phyloP scores from a whole-genome alignment of 2,329 filamentous ascomycete species.

The Aspergillus flavus region DNA sequence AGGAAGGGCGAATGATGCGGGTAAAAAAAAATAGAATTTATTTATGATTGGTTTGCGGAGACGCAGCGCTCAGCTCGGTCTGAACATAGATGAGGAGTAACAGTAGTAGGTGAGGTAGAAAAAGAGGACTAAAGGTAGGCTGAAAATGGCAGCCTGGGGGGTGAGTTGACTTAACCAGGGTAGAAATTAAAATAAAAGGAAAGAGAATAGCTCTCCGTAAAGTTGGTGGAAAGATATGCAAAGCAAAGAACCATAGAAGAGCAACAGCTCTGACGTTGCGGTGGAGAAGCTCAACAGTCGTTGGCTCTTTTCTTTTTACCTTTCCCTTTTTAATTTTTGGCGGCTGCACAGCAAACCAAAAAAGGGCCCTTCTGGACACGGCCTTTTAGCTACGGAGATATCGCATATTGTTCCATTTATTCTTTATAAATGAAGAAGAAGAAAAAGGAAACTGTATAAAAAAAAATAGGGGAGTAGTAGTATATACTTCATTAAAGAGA shows the following conservation, averaged over 20 bases:
- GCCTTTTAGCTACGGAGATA: not conserved
- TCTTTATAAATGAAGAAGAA: too few species aligned
- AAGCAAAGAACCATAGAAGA: constrained; percentile 8
- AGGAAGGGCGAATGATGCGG: constrained; percentile 1
- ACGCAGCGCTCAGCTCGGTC: not conserved
- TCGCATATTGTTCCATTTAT: not conserved
- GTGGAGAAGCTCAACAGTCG: constrained; percentile 14
- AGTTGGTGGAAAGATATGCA: not conserved
- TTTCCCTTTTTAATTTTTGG: not conserved
- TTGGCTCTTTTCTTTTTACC: not conserved
- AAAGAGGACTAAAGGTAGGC: not conserved
- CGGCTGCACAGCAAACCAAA: constrained; percentile 1
- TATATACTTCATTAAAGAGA: too few species aligned
- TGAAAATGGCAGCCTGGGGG: not conserved
- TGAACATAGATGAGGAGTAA: not conserved
- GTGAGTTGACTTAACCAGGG: not conserved
- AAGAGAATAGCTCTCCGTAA: not conserved
- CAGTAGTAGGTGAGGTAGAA: not conserved
- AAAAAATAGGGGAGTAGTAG: too few species aligned
- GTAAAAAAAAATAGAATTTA: not conserved
- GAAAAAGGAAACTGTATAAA: too few species aligned
- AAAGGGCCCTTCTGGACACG: constrained; percentile 3
- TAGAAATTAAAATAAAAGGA: constrained; percentile 8
- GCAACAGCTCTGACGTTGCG: constrained; percentile 22
- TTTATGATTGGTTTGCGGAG: constrained; percentile 7